Percentiles rank a stretch among this genome's conserved stretches.
Evolutionary conservation across 345 rosid genomes (phyloP).

Genomic region (Rhizophora mangle): DNA sequence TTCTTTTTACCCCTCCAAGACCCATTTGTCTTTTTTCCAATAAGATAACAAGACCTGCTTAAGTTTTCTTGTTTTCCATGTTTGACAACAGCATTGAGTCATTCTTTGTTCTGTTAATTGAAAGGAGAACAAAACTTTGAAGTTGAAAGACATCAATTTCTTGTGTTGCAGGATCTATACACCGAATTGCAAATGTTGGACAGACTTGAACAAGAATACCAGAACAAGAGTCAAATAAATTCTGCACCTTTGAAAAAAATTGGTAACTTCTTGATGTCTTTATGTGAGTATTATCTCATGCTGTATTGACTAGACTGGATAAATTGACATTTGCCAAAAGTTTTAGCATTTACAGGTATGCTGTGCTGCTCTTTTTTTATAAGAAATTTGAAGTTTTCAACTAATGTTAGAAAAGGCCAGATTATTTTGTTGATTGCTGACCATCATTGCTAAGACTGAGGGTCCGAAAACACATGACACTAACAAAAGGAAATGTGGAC

Average conservation of each 20-base stretch:
- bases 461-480: not conserved
- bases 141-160: not conserved
- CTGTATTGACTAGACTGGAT: not conserved
- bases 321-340: slow-evolving; percentile 2
- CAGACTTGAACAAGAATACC: slow-evolving; percentile 23
- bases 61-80: too few relatives aligned
- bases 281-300: not conserved
- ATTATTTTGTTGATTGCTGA: not conserved
- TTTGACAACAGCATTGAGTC: too few relatives aligned
- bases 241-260: slow-evolving; percentile 6
- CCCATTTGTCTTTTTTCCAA: too few relatives aligned
- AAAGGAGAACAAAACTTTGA: too few relatives aligned
- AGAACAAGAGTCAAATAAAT: slow-evolving; percentile 6
- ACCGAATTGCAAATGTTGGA: slow-evolving; percentile 28
- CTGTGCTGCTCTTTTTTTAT: not conserved
- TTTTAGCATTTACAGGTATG: not conserved
- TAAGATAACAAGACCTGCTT: too few relatives aligned
- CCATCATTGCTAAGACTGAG: not conserved
- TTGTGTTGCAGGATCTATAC: slow-evolving; percentile 29
- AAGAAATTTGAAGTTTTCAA: not conserved
- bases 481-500: not conserved
- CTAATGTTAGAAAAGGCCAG: not conserved
- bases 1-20: too few relatives aligned
- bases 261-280: slow-evolving; percentile 15
- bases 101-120: too few relatives aligned